These are phyloP conservation scores for Fusarium goolgardi DNA, from an alignment of 2,329 filamentous ascomycete genomes.

Conservation along the genomic window DNA sequence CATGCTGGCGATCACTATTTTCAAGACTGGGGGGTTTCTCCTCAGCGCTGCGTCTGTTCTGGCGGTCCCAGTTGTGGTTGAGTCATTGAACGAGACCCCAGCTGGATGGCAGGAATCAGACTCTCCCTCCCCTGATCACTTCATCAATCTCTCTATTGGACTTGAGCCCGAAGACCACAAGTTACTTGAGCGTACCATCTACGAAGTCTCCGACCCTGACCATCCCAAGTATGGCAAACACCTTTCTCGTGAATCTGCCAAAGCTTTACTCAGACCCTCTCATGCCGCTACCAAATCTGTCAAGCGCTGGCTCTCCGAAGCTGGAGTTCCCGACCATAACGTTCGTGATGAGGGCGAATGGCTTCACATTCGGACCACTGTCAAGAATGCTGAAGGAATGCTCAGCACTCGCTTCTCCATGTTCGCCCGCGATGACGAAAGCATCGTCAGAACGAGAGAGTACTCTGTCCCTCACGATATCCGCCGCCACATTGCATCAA, in stretches of 20 bases:
- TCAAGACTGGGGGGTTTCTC: constrained; percentile 24
- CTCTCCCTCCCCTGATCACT: constrained; percentile 28
- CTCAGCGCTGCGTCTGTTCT: constrained; percentile 13
- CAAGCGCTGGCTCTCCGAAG: constrained; percentile 58
- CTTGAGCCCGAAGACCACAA: constrained; percentile 43
- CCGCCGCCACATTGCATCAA: constrained; percentile 54
- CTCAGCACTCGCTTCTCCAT: constrained; percentile 60
- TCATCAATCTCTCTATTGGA: constrained; percentile 49
- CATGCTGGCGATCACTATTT: constrained; percentile 21
- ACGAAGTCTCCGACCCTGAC: constrained; percentile 62
- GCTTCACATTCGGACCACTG: constrained; percentile 57
- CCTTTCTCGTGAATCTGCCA: constrained; percentile 61
- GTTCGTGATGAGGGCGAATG: constrained; percentile 53
- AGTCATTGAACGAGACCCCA: constrained; percentile 37
- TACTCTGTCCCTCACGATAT: constrained; percentile 55
- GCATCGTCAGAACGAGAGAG: constrained; percentile 54
- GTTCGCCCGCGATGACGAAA: constrained; percentile 53
- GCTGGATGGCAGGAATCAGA: constrained; percentile 42
- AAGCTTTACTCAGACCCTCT: constrained; percentile 60
- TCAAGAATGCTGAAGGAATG: constrained; percentile 57
- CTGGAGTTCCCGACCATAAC: constrained; percentile 53
- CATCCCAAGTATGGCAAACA: constrained; percentile 61
- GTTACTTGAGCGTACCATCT: constrained; percentile 57
- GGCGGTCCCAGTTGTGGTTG: constrained; percentile 38
- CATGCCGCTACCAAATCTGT: constrained; percentile 55